Conservation (phyloP, 2,329 filamentous ascomycete species). For the Colletotrichum orchidophilum region DNA sequence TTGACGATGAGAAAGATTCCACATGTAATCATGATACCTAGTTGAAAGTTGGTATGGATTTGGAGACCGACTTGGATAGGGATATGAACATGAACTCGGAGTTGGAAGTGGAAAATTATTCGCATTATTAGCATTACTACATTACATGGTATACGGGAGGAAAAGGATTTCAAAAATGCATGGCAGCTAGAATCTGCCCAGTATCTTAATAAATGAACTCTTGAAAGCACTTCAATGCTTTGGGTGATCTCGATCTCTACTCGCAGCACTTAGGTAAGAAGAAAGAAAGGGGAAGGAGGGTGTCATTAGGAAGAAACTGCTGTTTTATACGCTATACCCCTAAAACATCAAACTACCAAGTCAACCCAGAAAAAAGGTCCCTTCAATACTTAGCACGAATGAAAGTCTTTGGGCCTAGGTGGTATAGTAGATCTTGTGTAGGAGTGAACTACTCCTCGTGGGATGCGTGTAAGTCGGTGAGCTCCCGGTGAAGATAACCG, state of each 20-base stretch:
- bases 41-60: neutral
- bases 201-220: conserved; percentile 3
- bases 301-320: too few species aligned
- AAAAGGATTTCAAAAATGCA: conserved; percentile 8
- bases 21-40: neutral
- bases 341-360: too few species aligned
- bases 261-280: neutral
- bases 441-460: too few species aligned
- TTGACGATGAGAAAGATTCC: neutral
- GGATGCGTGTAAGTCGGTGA: conserved; percentile 26
- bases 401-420: neutral
- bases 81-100: conserved; percentile 4
- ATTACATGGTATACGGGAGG: neutral
- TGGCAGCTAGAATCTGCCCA: conserved; percentile 8
- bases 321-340: too few species aligned
- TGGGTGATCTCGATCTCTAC: neutral
- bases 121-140: neutral
- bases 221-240: too few species aligned
- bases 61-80: neutral
- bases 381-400: neutral
- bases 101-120: neutral
- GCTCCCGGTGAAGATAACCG: neutral
- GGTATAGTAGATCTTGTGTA: neutral
- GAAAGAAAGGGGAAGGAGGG: too few species aligned
- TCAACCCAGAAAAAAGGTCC: too few species aligned